These are phyloP conservation scores for Cnidoscolus chayamansa DNA, from an alignment of 441 rosid genomes.

Conservation along the genomic window DNA sequence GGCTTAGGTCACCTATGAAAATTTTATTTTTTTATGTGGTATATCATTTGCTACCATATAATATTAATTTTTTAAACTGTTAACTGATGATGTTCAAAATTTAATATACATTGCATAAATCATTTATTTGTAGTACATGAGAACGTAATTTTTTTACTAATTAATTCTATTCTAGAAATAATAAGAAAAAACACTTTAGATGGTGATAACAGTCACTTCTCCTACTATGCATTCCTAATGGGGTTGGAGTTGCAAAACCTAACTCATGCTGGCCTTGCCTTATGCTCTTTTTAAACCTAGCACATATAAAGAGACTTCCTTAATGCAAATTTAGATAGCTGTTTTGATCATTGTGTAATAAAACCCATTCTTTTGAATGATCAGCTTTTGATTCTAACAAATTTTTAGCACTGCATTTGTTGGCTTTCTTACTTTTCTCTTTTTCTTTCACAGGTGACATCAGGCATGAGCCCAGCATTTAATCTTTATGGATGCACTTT, in stretches of 20 bases:
- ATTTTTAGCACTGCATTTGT: not conserved
- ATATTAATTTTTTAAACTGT: too few relatives aligned
- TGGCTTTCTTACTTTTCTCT: not conserved
- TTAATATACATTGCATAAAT: too few relatives aligned
- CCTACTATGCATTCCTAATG: not conserved
- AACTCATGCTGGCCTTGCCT: not conserved
- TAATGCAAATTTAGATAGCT: not conserved
- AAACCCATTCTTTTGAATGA: not conserved
- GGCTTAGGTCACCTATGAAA: too few relatives aligned
- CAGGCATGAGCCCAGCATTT: slow-evolving; percentile 89
- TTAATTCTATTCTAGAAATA: too few relatives aligned
- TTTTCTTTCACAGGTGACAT: slow-evolving; percentile 54
- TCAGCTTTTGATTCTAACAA: not conserved
- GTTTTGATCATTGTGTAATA: not conserved
- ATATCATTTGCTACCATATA: too few relatives aligned
- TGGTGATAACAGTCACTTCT: not conserved
- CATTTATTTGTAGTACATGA: too few relatives aligned
- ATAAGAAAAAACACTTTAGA: not conserved
- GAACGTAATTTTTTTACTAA: too few relatives aligned
- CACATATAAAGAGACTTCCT: not conserved
- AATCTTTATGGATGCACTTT: slow-evolving; percentile 79
- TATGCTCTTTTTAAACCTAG: not conserved
- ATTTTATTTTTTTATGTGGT: too few relatives aligned
- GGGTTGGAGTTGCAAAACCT: not conserved
- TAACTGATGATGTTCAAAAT: too few relatives aligned